Evolutionary conservation across 1,284 basidiomycete species (phyloP).

Genomic region (Apiotrichum brassicae): DNA sequence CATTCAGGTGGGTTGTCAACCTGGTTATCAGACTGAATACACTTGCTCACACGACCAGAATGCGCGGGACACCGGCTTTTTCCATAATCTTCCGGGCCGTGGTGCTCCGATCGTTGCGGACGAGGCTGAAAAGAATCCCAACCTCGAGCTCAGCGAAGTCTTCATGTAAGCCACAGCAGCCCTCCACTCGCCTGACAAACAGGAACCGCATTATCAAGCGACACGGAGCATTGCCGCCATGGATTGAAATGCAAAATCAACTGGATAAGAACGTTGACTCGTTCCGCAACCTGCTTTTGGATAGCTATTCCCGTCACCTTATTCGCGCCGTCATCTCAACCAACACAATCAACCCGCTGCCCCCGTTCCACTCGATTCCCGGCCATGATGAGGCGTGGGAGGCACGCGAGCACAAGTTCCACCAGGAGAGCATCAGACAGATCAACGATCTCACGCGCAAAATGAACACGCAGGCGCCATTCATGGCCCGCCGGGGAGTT

Average conservation of each 20-base stretch:
- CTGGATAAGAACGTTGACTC: slow-evolving; percentile 55
- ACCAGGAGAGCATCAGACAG: slow-evolving; percentile 61
- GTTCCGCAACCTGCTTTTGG: slow-evolving; percentile 59
- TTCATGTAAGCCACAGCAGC: slow-evolving; percentile 52
- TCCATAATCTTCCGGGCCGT: slow-evolving; percentile 64
- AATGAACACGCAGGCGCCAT: slow-evolving; percentile 74
- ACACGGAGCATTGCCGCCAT: slow-evolving; percentile 80
- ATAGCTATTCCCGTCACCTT: slow-evolving; percentile 52
- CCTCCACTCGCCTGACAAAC: neutral
- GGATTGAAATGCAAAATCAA: slow-evolving; percentile 75
- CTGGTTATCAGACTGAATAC: too few species aligned
- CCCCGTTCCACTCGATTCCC: slow-evolving; percentile 50
- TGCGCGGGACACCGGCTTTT: slow-evolving; percentile 56
- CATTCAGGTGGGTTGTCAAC: slow-evolving; percentile 55
- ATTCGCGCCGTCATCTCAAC: slow-evolving; percentile 54
- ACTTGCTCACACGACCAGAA: slow-evolving; percentile 15
- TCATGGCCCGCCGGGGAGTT: slow-evolving; percentile 60
- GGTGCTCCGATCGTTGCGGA: slow-evolving; percentile 62
- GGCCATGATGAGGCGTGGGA: slow-evolving; percentile 69
- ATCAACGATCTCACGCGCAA: slow-evolving; percentile 67
- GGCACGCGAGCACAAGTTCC: slow-evolving; percentile 61
- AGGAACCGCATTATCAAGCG: slow-evolving; percentile 77
- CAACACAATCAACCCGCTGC: slow-evolving; percentile 43
- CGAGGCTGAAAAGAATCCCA: slow-evolving; percentile 69
- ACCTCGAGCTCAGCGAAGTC: slow-evolving; percentile 58